Percentiles rank a stretch among this genome's conserved stretches.
Conservation (phyloP, 106 monocot species). For the Platanthera guangdongensis region DNA sequence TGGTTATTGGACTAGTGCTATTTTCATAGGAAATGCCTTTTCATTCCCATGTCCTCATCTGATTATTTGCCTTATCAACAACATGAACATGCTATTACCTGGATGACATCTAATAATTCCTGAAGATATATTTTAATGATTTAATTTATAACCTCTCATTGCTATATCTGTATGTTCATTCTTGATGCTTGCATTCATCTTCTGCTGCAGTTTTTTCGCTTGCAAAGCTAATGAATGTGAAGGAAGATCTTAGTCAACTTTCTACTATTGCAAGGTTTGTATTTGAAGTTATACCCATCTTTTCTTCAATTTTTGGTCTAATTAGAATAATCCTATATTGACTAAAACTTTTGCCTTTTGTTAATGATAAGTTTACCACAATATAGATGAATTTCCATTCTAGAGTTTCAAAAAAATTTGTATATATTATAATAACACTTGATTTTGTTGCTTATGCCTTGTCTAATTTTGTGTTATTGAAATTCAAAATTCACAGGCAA, state of each 20-base stretch:
- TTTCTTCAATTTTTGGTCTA: not conserved
- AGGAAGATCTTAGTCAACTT: slow-evolving; percentile 57
- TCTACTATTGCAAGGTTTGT: slow-evolving; percentile 86
- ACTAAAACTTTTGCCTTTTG: not conserved
- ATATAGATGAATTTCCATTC: not conserved
- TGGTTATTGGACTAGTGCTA: not conserved
- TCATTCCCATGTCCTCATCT: not conserved
- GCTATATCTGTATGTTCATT: not conserved
- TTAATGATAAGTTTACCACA: not conserved
- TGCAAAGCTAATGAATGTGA: slow-evolving; percentile 96
- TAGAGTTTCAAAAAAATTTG: not conserved
- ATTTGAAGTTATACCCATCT: not conserved
- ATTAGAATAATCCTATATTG: not conserved
- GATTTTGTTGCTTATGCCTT: slow-evolving; percentile 1
- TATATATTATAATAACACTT: not conserved
- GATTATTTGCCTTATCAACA: not conserved
- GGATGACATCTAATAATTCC: not conserved
- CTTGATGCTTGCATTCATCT: not conserved
- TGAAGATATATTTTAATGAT: not conserved
- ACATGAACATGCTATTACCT: not conserved
- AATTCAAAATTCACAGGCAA: slow-evolving; percentile 45
- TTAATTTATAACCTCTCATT: not conserved
- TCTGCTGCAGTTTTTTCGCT: slow-evolving; percentile 68
- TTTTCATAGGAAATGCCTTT: not conserved
- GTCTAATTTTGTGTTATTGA: slow-evolving; percentile 4